phyloP scores from a whole-genome alignment of 2,329 filamentous ascomycete genomes.

The Sclerotinia spermophila region DNA sequence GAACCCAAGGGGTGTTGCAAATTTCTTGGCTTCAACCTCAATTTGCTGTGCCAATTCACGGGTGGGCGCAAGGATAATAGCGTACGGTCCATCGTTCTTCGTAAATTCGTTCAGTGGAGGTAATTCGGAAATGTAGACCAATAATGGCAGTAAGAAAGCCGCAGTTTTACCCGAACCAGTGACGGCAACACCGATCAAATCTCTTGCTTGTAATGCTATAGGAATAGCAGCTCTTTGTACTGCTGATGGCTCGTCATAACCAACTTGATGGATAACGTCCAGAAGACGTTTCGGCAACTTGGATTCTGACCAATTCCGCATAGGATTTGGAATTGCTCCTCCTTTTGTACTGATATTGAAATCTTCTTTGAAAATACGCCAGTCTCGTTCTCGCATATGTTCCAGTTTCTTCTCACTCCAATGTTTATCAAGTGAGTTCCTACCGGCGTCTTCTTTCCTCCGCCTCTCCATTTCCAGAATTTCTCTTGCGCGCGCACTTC shows the following conservation, averaged over 20 bases:
- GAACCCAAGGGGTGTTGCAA: slow-evolving; percentile 85
- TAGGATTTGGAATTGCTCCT: slow-evolving; percentile 86
- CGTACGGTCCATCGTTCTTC: slow-evolving; percentile 93
- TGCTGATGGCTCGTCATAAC: slow-evolving; percentile 86
- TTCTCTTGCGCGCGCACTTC: slow-evolving; percentile 69
- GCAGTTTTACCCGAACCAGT: slow-evolving; percentile 99
- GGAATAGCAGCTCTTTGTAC: slow-evolving; percentile 95
- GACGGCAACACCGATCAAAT: slow-evolving; percentile 96
- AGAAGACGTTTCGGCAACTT: slow-evolving; percentile 72
- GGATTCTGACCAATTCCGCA: slow-evolving; percentile 91
- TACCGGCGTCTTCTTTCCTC: slow-evolving; percentile 67
- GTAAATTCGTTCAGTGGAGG: slow-evolving; percentile 79
- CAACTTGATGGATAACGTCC: slow-evolving; percentile 76
- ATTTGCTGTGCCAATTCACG: slow-evolving; percentile 98
- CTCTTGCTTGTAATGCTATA: slow-evolving; percentile 85
- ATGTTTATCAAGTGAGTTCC: slow-evolving; percentile 80
- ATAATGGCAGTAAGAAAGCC: slow-evolving; percentile 83
- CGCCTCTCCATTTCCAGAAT: slow-evolving; percentile 82
- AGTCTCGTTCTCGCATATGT: slow-evolving; percentile 96
- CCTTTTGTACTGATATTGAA: slow-evolving; percentile 96
- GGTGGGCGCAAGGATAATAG: slow-evolving; percentile 93
- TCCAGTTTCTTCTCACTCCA: slow-evolving; percentile 92
- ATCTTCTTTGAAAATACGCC: slow-evolving; percentile 99
- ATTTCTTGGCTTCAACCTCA: slow-evolving; percentile 88
- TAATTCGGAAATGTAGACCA: slow-evolving; percentile 91